Evolutionary conservation across 257 asterid genomes (phyloP).

Genomic region (Solanum medicagineum): DNA sequence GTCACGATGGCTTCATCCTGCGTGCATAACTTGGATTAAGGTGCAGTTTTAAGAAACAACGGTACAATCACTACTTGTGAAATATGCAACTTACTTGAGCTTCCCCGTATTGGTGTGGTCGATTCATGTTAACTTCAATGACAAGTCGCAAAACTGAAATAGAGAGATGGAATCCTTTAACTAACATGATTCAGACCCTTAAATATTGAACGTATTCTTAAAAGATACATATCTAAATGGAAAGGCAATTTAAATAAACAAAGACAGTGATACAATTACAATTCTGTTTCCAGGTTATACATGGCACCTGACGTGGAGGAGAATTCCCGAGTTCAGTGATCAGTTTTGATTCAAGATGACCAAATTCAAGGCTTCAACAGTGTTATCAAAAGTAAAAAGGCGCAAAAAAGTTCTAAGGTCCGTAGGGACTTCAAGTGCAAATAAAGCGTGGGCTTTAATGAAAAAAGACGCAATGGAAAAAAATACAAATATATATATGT

Average conservation of each 20-base stretch:
- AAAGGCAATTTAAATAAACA: not conserved
- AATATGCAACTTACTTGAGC: conserved; percentile 40
- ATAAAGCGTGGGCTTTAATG: too few relatives aligned
- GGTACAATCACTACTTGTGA: not conserved
- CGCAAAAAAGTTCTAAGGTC: too few relatives aligned
- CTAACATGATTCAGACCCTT: not conserved
- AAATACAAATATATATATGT: not conserved
- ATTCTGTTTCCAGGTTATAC: not conserved
- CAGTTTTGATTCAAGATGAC: not conserved
- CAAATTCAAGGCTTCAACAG: not conserved
- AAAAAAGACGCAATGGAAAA: not conserved
- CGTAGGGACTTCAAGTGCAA: too few relatives aligned
- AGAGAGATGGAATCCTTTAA: not conserved
- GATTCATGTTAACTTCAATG: conserved; percentile 17
- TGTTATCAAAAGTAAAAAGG: not conserved
- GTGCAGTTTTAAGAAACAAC: not conserved
- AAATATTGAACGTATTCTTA: not conserved
- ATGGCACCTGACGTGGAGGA: not conserved
- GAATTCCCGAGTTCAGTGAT: not conserved
- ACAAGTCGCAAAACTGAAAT: not conserved
- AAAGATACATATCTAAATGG: not conserved
- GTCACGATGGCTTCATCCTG: conserved; percentile 72
- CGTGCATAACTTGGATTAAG: not conserved
- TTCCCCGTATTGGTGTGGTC: conserved; percentile 34
- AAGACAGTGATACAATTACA: not conserved